Conservation (phyloP, 1,284 basidiomycete species). For the Ceratorhiza oryzae-sativae region DNA sequence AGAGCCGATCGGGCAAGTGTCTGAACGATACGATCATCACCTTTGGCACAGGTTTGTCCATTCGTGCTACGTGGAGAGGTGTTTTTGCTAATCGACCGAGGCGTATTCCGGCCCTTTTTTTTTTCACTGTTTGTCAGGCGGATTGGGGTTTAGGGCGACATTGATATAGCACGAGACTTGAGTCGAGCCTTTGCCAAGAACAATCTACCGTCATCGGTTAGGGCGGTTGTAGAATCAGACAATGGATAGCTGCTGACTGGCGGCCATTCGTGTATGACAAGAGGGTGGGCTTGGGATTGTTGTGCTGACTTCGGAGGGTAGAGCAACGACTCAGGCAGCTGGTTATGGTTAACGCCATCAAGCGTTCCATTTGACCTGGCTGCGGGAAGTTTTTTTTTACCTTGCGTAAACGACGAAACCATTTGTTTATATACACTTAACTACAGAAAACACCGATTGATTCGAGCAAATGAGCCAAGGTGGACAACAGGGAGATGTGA, state of each 20-base stretch:
- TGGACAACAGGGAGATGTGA: too few relatives aligned
- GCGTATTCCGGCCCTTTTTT: neutral
- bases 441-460: too few relatives aligned
- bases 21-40: constrained; percentile 10
- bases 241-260: neutral
- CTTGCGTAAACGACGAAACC: neutral
- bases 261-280: too few relatives aligned
- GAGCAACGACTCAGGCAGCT: neutral
- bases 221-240: neutral
- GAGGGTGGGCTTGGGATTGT: too few relatives aligned
- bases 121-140: constrained; percentile 9
- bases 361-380: neutral
- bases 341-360: neutral
- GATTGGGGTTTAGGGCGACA: neutral
- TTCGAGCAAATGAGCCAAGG: too few relatives aligned
- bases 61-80: constrained; percentile 18
- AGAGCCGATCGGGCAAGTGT: neutral
- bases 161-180: constrained; percentile 22
- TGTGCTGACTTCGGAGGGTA: too few relatives aligned
- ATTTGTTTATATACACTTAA: too few relatives aligned
- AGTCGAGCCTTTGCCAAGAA: neutral
- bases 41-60: constrained; percentile 3
- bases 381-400: neutral
- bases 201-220: constrained; percentile 6
- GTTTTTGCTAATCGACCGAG: neutral